These are phyloP conservation scores for Austroboletus festivus DNA, from an alignment of 768 basidiomycete species.

Conservation along the genomic window DNA sequence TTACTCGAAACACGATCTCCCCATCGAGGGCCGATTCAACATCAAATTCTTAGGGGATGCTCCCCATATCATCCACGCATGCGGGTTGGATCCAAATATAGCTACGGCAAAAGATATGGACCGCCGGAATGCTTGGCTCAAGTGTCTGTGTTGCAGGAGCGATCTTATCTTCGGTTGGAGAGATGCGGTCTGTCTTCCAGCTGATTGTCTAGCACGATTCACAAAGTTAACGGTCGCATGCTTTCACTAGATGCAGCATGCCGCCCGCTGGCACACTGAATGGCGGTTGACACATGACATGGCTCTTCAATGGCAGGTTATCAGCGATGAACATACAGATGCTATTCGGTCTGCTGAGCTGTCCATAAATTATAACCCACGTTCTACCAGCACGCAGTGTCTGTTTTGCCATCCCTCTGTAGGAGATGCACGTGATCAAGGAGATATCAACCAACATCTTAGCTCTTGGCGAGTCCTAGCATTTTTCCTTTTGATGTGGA, in stretches of 20 bases:
- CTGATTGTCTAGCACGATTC: neutral
- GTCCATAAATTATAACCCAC: neutral
- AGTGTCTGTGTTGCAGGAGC: slow-evolving; percentile 1
- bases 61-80: slow-evolving; percentile 6
- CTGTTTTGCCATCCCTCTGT: slow-evolving; percentile 10
- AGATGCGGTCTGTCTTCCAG: slow-evolving; percentile 4
- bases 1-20: no score
- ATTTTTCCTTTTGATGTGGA: no score
- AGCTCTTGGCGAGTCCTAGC: no score
- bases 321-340: slow-evolving; percentile 6
- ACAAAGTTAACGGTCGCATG: neutral
- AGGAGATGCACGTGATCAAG: slow-evolving; percentile 1
- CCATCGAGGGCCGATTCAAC: neutral
- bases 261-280: no score
- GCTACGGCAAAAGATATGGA: slow-evolving; percentile 13
- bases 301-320: slow-evolving; percentile 3
- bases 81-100: slow-evolving; percentile 11
- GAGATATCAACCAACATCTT: no score
- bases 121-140: slow-evolving; percentile 11
- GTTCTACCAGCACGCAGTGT: neutral
- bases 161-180: slow-evolving; percentile 10
- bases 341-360: slow-evolving; percentile 7
- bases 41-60: slow-evolving; percentile 11
- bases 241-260: slow-evolving; percentile 10
- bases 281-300: slow-evolving; percentile 2